Evolutionary conservation across 768 basidiomycete genomes (phyloP).

Genomic region (Phaeotremella skinneri): DNA sequence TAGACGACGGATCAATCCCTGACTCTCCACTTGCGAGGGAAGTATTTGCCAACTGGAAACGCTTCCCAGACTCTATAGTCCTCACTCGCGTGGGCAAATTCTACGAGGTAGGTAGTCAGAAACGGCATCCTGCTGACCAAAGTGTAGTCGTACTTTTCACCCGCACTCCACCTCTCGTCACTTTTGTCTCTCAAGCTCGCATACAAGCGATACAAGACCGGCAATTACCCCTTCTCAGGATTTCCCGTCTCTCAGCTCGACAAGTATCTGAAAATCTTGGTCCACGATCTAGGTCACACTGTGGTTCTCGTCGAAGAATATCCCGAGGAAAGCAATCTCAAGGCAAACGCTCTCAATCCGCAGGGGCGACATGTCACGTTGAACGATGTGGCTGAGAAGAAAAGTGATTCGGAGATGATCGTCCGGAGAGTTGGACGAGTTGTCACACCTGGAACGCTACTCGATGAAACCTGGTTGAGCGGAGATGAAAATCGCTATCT

Average conservation of each 20-base stretch:
- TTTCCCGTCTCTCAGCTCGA: constrained; percentile 83
- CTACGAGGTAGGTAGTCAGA: constrained; percentile 69
- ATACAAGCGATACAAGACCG: constrained; percentile 28
- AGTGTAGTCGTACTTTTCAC: constrained; percentile 84
- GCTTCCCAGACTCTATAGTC: constrained; percentile 82
- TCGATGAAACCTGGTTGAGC: constrained; percentile 84
- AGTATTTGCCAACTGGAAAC: constrained; percentile 67
- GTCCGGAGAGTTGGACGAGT: constrained; percentile 80
- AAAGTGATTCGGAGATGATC: constrained; percentile 51
- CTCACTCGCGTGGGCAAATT: constrained; percentile 92
- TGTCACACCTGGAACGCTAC: constrained; percentile 89
- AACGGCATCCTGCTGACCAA: not conserved
- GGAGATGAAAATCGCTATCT: constrained; percentile 87
- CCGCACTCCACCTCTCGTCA: constrained; percentile 72
- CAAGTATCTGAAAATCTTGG: constrained; percentile 79
- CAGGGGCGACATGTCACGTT: constrained; percentile 25
- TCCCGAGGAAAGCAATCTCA: constrained; percentile 48
- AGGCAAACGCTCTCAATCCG: constrained; percentile 28
- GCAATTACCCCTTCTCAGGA: constrained; percentile 72
- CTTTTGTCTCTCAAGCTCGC: constrained; percentile 75
- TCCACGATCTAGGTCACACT: constrained; percentile 76
- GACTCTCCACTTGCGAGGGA: constrained; percentile 63
- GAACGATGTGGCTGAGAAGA: constrained; percentile 14
- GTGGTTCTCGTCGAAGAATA: constrained; percentile 95
- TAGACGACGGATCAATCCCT: constrained; percentile 28